phyloP scores from a whole-genome alignment of 2,329 filamentous ascomycete genomes.

The Sphaceloma murrayae region DNA sequence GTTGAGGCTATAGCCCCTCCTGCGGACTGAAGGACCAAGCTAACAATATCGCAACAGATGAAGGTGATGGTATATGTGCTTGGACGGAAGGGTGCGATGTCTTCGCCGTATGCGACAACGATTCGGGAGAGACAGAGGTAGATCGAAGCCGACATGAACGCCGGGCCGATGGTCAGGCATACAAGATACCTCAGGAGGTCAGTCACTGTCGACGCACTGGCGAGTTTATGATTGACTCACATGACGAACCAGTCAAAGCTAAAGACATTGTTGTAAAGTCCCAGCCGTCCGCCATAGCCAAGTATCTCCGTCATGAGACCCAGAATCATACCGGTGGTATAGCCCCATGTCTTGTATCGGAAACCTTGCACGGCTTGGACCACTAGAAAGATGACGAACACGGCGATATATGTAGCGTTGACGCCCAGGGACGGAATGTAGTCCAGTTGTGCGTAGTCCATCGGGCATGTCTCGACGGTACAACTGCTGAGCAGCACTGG shows the following conservation, averaged over 20 bases:
- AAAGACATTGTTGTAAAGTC: slow-evolving; percentile 47
- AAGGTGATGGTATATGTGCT: slow-evolving; percentile 43
- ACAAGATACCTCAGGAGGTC: slow-evolving; percentile 39
- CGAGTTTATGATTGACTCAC: slow-evolving; percentile 30
- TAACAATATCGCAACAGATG: slow-evolving; percentile 46
- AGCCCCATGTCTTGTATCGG: slow-evolving; percentile 47
- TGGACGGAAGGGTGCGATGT: slow-evolving; percentile 20
- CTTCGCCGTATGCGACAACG: slow-evolving; percentile 41
- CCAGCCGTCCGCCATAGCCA: slow-evolving; percentile 48
- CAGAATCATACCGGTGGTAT: slow-evolving; percentile 40
- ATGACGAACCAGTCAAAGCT: slow-evolving; percentile 40
- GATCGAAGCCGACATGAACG: slow-evolving; percentile 46
- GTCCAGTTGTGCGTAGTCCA: slow-evolving; percentile 36
- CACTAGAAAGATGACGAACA: slow-evolving; percentile 42
- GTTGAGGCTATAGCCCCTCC: slow-evolving; percentile 50
- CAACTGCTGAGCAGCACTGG: slow-evolving; percentile 18
- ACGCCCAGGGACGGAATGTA: slow-evolving; percentile 45
- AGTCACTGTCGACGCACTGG: background rate
- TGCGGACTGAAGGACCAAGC: slow-evolving; percentile 46
- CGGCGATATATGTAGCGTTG: slow-evolving; percentile 44
- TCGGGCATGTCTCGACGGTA: slow-evolving; percentile 25
- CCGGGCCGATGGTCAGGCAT: slow-evolving; percentile 47
- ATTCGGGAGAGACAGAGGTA: slow-evolving; percentile 50
- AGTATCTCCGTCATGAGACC: slow-evolving; percentile 44
- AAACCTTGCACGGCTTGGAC: slow-evolving; percentile 42